phyloP scores from a whole-genome alignment of 345 rosid species.

The Syzygium aromaticum region DNA sequence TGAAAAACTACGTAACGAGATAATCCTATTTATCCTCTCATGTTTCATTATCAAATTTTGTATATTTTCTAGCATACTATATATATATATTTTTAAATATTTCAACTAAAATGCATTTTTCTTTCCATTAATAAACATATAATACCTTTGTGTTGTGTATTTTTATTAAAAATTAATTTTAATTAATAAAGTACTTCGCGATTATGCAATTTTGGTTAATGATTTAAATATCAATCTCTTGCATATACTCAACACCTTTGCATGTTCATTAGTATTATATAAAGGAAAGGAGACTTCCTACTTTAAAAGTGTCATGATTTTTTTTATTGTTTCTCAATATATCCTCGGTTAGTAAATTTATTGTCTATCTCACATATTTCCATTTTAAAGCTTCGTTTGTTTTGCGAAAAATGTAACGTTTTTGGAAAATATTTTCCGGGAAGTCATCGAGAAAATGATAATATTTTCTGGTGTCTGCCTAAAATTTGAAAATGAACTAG shows the following conservation, averaged over 20 bases:
- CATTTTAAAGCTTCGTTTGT: too few species aligned
- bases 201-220: not conserved
- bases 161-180: not conserved
- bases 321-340: not conserved
- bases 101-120: not conserved
- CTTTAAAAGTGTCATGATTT: not conserved
- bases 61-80: not conserved
- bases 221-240: not conserved
- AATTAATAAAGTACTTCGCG: not conserved
- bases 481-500: too few species aligned
- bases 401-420: too few species aligned
- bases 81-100: not conserved
- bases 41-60: not conserved
- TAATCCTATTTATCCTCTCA: not conserved
- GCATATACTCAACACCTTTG: not conserved
- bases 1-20: not conserved
- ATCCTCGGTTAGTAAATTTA: not conserved
- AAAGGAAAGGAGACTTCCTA: not conserved
- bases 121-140: not conserved
- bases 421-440: too few species aligned
- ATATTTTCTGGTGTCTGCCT: too few species aligned
- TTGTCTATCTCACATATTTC: too few species aligned
- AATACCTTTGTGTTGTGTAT: not conserved
- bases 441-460: too few species aligned
- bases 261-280: not conserved